phyloP scores from a whole-genome alignment of 805 yeast species.

The Candida piceae region DNA sequence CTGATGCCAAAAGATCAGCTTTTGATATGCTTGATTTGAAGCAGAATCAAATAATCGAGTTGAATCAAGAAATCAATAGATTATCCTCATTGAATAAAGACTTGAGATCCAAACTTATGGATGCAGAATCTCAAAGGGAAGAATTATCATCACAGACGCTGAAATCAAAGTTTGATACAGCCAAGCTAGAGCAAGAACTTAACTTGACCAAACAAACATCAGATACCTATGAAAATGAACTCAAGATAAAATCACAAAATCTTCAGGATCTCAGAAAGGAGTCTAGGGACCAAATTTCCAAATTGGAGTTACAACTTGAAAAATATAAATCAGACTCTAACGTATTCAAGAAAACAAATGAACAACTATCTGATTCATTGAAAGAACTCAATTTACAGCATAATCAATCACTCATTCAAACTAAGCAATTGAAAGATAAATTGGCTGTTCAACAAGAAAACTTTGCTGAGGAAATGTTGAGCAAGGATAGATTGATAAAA shows the following conservation, averaged over 20 bases:
- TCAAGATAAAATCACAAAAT: conserved; percentile 25
- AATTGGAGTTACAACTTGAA: conserved; percentile 33
- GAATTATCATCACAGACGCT: conserved; percentile 18
- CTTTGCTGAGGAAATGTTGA: conserved; percentile 50
- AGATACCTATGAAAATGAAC: conserved; percentile 33
- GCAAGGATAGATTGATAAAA: conserved; percentile 57
- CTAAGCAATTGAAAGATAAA: conserved; percentile 44
- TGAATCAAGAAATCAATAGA: conserved; percentile 39
- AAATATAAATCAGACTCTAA: conserved; percentile 28
- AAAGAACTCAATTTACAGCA: conserved; percentile 33
- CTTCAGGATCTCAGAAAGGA: conserved; percentile 24
- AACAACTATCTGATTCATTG: conserved; percentile 31
- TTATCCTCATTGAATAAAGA: conserved; percentile 36
- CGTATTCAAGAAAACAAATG: conserved; percentile 24
- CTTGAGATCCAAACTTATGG: conserved; percentile 38
- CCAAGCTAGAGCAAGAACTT: conserved; percentile 27
- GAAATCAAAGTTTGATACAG: conserved; percentile 23
- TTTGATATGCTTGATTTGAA: conserved; percentile 33
- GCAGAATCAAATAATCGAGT: conserved; percentile 30
- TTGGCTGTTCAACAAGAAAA: conserved; percentile 40
- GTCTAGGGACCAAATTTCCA: conserved; percentile 27
- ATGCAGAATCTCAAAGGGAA: conserved; percentile 31
- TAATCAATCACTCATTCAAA: conserved; percentile 39
- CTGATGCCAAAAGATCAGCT: conserved; percentile 27
- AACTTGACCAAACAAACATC: conserved; percentile 28